Conservation (phyloP, 2,329 filamentous ascomycete species). For the Triangularia setosa region DNA sequence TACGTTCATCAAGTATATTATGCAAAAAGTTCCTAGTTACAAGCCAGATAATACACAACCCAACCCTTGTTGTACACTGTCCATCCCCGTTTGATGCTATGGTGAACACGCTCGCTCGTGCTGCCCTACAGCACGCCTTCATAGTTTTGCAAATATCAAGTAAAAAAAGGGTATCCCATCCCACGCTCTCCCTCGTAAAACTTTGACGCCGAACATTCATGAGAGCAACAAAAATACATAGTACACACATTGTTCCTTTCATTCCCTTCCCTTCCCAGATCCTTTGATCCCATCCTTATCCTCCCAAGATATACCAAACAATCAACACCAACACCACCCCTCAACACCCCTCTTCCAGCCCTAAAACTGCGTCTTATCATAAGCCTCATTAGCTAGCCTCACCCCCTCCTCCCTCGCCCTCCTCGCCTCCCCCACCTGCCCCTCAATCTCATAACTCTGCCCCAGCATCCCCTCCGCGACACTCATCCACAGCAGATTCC, state of each 20-base stretch:
- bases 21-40: too few relatives aligned
- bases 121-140: too few relatives aligned
- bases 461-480: conserved; percentile 77
- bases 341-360: too few relatives aligned
- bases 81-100: too few relatives aligned
- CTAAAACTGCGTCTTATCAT: conserved; percentile 17
- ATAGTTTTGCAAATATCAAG: not conserved
- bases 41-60: too few relatives aligned
- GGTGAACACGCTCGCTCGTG: too few relatives aligned
- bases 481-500: conserved; percentile 72
- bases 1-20: too few relatives aligned
- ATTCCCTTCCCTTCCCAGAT: not conserved
- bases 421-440: conserved; percentile 31
- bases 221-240: not conserved
- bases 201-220: not conserved
- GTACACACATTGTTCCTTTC: not conserved
- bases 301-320: not conserved
- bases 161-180: not conserved
- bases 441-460: conserved; percentile 69
- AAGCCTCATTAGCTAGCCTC: conserved; percentile 24
- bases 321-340: not conserved
- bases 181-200: not conserved
- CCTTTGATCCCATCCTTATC: not conserved
- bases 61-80: too few relatives aligned
- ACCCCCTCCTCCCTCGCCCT: conserved; percentile 12